Percentiles rank a stretch among this genome's conserved stretches.
These are phyloP conservation scores for Marasmius sp. DNA, from an alignment of 1,284 basidiomycete genomes.

Conservation along the genomic window DNA sequence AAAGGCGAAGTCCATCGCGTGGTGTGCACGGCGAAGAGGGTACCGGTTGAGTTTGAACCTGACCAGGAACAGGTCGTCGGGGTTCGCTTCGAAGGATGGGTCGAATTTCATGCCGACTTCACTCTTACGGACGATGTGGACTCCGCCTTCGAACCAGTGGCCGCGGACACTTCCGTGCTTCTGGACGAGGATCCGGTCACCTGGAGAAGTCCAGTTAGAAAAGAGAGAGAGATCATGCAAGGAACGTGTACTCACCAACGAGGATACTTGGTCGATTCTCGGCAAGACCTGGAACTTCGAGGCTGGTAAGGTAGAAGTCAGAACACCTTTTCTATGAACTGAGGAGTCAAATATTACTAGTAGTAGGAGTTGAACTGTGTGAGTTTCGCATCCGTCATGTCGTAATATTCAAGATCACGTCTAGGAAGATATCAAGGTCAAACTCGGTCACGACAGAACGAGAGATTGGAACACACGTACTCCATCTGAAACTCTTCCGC, in stretches of 20 bases:
- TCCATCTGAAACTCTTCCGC: constrained; percentile 58
- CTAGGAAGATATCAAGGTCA: constrained; percentile 26
- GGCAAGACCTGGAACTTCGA: constrained; percentile 47
- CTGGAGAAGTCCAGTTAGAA: constrained; percentile 8
- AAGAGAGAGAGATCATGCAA: constrained; percentile 37
- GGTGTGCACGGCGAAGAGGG: constrained; percentile 54
- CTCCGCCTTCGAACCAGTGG: constrained; percentile 57
- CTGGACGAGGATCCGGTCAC: constrained; percentile 20
- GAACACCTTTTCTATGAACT: neutral
- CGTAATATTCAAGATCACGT: constrained; percentile 56
- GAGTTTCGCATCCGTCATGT: constrained; percentile 38
- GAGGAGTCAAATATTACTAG: constrained; percentile 36
- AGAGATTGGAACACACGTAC: constrained; percentile 36
- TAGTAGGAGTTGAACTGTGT: constrained; percentile 28
- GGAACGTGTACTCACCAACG: constrained; percentile 39
- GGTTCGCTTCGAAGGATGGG: constrained; percentile 38
- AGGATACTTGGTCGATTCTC: constrained; percentile 50
- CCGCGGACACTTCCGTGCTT: constrained; percentile 31
- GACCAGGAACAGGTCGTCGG: constrained; percentile 38
- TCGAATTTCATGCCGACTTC: constrained; percentile 57
- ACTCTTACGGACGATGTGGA: constrained; percentile 50
- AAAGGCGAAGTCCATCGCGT: constrained; percentile 38
- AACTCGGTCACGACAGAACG: constrained; percentile 1
- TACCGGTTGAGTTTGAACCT: constrained; percentile 59
- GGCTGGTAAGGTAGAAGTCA: constrained; percentile 23